Conservation (phyloP, 2,329 filamentous ascomycete species). For the Botrytis pseudocinerea region DNA sequence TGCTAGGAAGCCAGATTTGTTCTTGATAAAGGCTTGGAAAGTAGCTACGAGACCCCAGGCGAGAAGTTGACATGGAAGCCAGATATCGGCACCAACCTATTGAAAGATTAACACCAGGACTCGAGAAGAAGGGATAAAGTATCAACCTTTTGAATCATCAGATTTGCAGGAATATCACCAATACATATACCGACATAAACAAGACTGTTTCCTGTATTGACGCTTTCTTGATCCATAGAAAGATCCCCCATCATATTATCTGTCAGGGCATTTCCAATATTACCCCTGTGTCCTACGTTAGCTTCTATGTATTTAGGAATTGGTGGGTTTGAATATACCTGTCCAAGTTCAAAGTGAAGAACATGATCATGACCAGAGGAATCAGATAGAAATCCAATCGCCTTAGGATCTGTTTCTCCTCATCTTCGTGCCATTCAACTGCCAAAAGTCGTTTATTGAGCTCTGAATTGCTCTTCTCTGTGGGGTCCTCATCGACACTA, state of each 20-base stretch:
- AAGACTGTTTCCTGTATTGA: conserved; percentile 22
- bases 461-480: conserved; percentile 18
- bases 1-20: conserved; percentile 42
- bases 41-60: conserved; percentile 57
- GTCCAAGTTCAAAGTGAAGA: conserved; percentile 23
- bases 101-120: conserved; percentile 37
- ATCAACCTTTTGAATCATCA: conserved; percentile 17
- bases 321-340: neutral
- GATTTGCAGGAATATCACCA: conserved; percentile 20
- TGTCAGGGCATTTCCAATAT: conserved; percentile 57
- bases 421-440: conserved; percentile 20
- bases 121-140: neutral
- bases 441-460: conserved; percentile 17
- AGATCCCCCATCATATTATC: conserved; percentile 41
- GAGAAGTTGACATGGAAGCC: conserved; percentile 54
- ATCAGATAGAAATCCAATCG: conserved; percentile 21
- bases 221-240: conserved; percentile 12
- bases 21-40: conserved; percentile 46
- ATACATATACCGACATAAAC: conserved; percentile 22
- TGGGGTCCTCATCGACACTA: conserved; percentile 19
- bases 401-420: conserved; percentile 12
- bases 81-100: conserved; percentile 53
- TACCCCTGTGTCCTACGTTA: conserved; percentile 37
- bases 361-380: conserved; percentile 23
- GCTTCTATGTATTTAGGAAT: too few species aligned